Evolutionary conservation across 1,284 basidiomycete species (phyloP), one percentile per base, ranked within the genome.

Genomic region (Bjerkandera adusta): DNA sequence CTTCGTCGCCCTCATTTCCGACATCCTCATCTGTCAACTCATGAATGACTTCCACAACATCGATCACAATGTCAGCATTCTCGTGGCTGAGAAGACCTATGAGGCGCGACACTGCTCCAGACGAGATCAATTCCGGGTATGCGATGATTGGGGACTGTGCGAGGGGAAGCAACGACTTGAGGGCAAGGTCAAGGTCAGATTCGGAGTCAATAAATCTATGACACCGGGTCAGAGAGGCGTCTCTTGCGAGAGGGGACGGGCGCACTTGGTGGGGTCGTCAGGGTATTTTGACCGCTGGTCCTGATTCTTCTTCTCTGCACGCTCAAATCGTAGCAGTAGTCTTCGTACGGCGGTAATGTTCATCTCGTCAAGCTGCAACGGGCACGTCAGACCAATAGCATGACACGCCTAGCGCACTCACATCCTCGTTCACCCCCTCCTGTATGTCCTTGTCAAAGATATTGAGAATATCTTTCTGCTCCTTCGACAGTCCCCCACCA

Each of bases 1-100:
- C 79, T 12, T 81, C 83, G 7, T 85, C 85, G 5, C 69, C 79
- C 47, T 86, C 88, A 32, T 87, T 85, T 2, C 90, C 86, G 1
- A 92, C 91, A 60, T 99, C 96, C 63, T 98, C 96, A 58, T 99
- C 96, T 0, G 94, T 96, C 49, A 98, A 74, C 66, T 99, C 97
- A 59, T 95, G 89, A 3, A 99, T 74, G 21, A 95, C 79, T 61
- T 95, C 90, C 16, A 97, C 83, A 16, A 92, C 87, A 56, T 96
- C 92, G 47, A 97, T 87, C 15, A 90, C 89, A 52, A 98, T 96
- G 66, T 98, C 94, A 36, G 86, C 80, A 61, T 97, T 97, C 66
- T 96, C 94, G 61, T 97, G 92, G 49, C 83, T 87, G 43, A 99
- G 79, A 38, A 99, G 76, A 29, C 87, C 92, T 49, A 90, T 79